Evolutionary conservation across 2,329 filamentous ascomycete genomes (phyloP).

Genomic region (Cladosporium sp.): DNA sequence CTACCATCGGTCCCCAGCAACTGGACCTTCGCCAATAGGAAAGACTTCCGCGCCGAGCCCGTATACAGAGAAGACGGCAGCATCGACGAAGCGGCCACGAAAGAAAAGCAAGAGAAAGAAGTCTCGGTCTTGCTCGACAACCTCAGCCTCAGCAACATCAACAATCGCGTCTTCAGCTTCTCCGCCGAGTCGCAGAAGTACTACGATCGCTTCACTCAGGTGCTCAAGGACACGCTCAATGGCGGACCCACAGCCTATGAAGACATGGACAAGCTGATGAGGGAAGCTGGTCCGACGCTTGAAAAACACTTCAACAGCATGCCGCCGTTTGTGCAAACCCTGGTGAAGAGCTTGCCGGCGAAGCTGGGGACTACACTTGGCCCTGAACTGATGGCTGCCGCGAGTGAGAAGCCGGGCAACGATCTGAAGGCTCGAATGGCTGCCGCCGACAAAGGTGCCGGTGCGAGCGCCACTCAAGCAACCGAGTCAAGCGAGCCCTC

Average conservation of each 20-base stretch:
- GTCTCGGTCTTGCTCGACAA: slow-evolving; percentile 75
- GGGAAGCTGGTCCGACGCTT: slow-evolving; percentile 59
- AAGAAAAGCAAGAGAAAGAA: slow-evolving; percentile 62
- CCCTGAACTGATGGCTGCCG: slow-evolving; percentile 77
- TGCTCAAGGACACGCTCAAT: slow-evolving; percentile 88
- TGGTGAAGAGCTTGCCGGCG: slow-evolving; percentile 77
- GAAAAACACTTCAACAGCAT: slow-evolving; percentile 63
- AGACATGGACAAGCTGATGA: slow-evolving; percentile 71
- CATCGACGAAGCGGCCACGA: slow-evolving; percentile 34
- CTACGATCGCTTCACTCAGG: slow-evolving; percentile 77
- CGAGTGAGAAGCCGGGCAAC: slow-evolving; percentile 60
- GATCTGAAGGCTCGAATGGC: slow-evolving; percentile 35
- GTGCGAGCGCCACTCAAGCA: slow-evolving; percentile 6
- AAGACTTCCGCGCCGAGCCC: slow-evolving; percentile 31
- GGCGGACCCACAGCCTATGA: slow-evolving; percentile 91
- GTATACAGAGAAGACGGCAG: slow-evolving; percentile 35
- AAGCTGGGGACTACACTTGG: slow-evolving; percentile 73
- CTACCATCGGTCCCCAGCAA: slow-evolving; percentile 19
- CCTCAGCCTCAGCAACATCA: slow-evolving; percentile 75
- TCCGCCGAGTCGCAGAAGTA: slow-evolving; percentile 81
- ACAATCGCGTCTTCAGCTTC: slow-evolving; percentile 81
- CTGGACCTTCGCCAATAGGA: slow-evolving; percentile 24
- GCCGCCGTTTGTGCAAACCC: slow-evolving; percentile 75
- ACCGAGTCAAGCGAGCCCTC: slow-evolving; percentile 21
- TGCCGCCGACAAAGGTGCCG: slow-evolving; percentile 30